phyloP scores from a whole-genome alignment of 345 rosid species.

The Eucalyptus pauciflora region DNA sequence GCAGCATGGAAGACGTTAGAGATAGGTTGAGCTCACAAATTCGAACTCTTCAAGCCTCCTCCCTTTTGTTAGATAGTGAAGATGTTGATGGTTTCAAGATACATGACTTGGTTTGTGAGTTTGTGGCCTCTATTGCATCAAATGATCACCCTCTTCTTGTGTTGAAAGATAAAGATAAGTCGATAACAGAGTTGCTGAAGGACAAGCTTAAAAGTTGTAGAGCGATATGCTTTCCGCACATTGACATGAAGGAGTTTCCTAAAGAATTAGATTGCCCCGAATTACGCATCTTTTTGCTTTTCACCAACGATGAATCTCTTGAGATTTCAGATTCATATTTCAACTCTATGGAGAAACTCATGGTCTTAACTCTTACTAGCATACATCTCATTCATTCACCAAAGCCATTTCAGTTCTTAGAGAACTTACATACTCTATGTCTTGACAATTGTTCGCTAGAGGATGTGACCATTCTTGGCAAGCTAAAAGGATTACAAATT shows the following conservation, averaged over 20 bases:
- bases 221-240: not conserved
- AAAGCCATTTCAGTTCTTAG: too few relatives aligned
- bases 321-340: not conserved
- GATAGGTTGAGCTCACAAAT: rapidly evolving
- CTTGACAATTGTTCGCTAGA: rapidly evolving
- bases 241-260: not conserved
- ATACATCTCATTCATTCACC: too few relatives aligned
- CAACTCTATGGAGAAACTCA: not conserved
- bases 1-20: not conserved
- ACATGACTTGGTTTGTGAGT: not conserved
- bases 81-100: not conserved
- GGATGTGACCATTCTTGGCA: not conserved
- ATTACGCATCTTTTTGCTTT: not conserved
- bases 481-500: not conserved
- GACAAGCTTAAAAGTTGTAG: not conserved
- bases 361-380: not conserved
- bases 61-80: not conserved
- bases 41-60: not conserved
- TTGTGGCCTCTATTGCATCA: not conserved
- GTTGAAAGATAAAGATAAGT: not conserved
- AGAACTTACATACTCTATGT: not conserved
- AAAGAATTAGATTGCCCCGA: not conserved
- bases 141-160: not conserved
- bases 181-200: rapidly evolving
- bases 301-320: rapidly evolving